Conservation (phyloP, 768 basidiomycete species). For the Gymnopilus dilepis region DNA sequence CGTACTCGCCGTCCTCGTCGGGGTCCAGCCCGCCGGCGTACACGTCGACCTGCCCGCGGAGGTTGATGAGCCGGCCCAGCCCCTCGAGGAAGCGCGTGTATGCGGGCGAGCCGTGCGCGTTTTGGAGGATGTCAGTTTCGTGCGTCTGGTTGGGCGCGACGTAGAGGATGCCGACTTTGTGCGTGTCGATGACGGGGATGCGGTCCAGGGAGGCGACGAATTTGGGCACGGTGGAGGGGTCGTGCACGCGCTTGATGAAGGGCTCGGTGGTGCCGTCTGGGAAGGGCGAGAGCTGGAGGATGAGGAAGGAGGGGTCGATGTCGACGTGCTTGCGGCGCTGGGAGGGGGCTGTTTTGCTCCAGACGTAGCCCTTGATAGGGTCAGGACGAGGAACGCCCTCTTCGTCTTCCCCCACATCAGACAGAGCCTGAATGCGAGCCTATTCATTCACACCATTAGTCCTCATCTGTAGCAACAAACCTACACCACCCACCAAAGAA, state of each 20-base stretch:
- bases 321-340: slow-evolving; percentile 86
- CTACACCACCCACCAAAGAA: slow-evolving; percentile 22
- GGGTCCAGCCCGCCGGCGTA: slow-evolving; percentile 92
- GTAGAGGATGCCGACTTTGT: slow-evolving; percentile 96
- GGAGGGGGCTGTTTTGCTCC: slow-evolving; percentile 86
- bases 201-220: slow-evolving; percentile 76
- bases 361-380: slow-evolving; percentile 84
- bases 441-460: slow-evolving; percentile 19
- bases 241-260: slow-evolving; percentile 51
- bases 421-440: slow-evolving; percentile 37
- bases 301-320: slow-evolving; percentile 85
- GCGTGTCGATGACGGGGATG: slow-evolving; percentile 94
- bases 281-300: slow-evolving; percentile 82
- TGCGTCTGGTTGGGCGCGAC: slow-evolving; percentile 89
- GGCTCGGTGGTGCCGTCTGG: slow-evolving; percentile 47
- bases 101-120: slow-evolving; percentile 91
- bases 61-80: slow-evolving; percentile 84
- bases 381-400: slow-evolving; percentile 55
- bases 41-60: slow-evolving; percentile 89
- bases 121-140: slow-evolving; percentile 86
- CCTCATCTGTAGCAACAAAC: slow-evolving; percentile 17
- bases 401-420: slow-evolving; percentile 18
- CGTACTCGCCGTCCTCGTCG: slow-evolving; percentile 93
- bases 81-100: slow-evolving; percentile 94
- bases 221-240: slow-evolving; percentile 53